Base-by-base conservation (phyloP, 805 yeast genomes). In the Candida insectalens region DNA sequence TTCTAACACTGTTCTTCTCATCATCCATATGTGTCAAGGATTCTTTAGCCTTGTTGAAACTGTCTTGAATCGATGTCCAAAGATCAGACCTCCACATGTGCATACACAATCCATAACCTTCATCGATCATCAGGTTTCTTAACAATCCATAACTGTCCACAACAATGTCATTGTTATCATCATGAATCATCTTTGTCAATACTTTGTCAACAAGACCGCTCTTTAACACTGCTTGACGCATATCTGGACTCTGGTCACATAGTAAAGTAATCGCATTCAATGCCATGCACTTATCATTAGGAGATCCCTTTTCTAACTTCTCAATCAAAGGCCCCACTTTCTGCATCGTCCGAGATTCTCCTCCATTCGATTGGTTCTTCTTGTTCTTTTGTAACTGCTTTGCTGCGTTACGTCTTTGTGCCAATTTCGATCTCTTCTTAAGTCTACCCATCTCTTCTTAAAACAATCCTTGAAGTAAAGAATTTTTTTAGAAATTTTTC, bases 91-190 rank as follows among this genome's bases (percentile, higher is more conserved):
- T 71, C 83, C 94, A 81, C 35, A 83, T 53, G 52, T 71, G 74
- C 15, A 73, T 70, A 19, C 85, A 74, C 25, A 84, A 69, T 42
- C 84, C 94, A 45, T 83, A 78, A 15, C 96, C 96, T 57, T 87
- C 95, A 49, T 84, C 95, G 34, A 84, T 65, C 3, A 81, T 78
- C 36, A 89, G 50, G 50, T 82, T 85, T 51, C 95, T 70, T 41
- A 92, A 59, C 17, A 89, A 61, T 1, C 95, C 96, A 45, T 74
- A 78, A 1, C 89, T 67, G 46, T 82, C 94, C 15, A 82, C 81
- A 14, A 83, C 79, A 29, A 84, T 73, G 44, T 85, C 95, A 36
- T 76, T 77, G 42, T 78, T 68, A 15, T 67, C 50, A 50, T 84
- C 95, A 29, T 70, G 71, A 16, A 88, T 55, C 20, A 77, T 64